Percentiles rank a stretch among this genome's conserved stretches.
Evolutionary conservation across 306 rosid species (phyloP).

Genomic region (Spatholobus suberectus): DNA sequence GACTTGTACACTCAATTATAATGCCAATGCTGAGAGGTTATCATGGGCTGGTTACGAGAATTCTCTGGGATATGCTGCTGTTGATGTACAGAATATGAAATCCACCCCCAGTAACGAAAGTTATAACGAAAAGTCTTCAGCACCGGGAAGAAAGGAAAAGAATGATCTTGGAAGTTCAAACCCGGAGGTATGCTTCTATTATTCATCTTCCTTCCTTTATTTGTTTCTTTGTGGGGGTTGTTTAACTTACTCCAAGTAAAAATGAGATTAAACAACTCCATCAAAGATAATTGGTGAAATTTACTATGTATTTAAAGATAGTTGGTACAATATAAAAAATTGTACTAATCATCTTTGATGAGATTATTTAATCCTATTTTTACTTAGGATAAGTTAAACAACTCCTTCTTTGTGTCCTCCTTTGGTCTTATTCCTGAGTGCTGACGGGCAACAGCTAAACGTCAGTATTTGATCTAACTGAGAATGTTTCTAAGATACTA

Average conservation of each 20-base stretch:
- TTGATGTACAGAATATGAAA: conserved; percentile 39
- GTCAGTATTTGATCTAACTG: conserved; percentile 4
- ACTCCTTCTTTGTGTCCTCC: background rate
- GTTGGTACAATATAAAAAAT: too few relatives aligned
- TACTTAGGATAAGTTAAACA: too few relatives aligned
- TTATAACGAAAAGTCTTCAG: conserved; percentile 31
- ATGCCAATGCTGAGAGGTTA: conserved; percentile 45
- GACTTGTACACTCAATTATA: conserved; percentile 46
- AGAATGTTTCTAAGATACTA: background rate
- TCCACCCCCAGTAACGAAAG: conserved; percentile 35
- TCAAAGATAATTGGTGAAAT: too few relatives aligned
- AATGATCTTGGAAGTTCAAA: conserved; percentile 42
- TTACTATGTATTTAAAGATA: too few relatives aligned
- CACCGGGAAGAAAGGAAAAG: conserved; percentile 40
- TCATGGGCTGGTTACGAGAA: conserved; percentile 55
- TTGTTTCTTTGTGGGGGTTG: too few relatives aligned
- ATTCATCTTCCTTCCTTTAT: background rate
- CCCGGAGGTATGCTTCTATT: conserved; percentile 56
- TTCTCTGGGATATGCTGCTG: conserved; percentile 41
- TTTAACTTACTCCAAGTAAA: too few relatives aligned
- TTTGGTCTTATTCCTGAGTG: background rate
- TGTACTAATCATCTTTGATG: too few relatives aligned
- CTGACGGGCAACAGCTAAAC: background rate
- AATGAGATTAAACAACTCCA: too few relatives aligned
- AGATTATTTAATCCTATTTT: too few relatives aligned